These are phyloP conservation scores for Phylloporus sp. DNA, from an alignment of 1,284 basidiomycete genomes.

Conservation along the genomic window DNA sequence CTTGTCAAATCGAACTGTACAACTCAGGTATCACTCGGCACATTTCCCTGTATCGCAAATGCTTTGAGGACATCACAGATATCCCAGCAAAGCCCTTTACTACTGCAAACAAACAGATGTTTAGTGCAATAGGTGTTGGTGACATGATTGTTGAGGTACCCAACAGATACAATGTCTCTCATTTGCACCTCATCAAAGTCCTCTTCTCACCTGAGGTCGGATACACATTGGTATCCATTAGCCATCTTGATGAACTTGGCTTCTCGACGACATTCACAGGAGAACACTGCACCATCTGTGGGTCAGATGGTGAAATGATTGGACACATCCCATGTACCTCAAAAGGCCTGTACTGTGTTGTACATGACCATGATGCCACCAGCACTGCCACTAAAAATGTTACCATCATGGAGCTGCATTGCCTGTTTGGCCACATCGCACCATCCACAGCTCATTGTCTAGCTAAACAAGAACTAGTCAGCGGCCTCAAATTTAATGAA, in stretches of 20 bases:
- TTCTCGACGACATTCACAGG: slow-evolving; percentile 33
- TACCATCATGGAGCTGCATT: too few relatives aligned
- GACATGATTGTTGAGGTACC: slow-evolving; percentile 42
- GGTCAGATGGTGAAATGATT: too few relatives aligned
- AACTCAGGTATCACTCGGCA: not conserved
- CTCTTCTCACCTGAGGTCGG: slow-evolving; percentile 40
- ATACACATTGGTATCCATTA: slow-evolving; percentile 41
- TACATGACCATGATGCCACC: not conserved
- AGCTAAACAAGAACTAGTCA: not conserved
- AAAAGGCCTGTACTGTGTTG: not conserved
- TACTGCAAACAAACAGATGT: too few relatives aligned
- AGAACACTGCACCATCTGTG: slow-evolving; percentile 37
- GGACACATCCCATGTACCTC: slow-evolving; percentile 4
- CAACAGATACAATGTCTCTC: slow-evolving; percentile 33
- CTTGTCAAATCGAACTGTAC: not conserved
- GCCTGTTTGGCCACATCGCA: too few relatives aligned
- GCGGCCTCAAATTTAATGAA: not conserved
- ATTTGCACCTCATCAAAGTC: slow-evolving; percentile 40
- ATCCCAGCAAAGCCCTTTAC: not conserved
- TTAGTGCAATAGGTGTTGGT: too few relatives aligned
- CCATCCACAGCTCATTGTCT: too few relatives aligned
- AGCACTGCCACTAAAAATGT: too few relatives aligned
- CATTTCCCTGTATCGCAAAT: not conserved
- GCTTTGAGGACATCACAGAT: not conserved
- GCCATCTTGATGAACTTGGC: slow-evolving; percentile 38